These are phyloP conservation scores for Fraxinus floribunda DNA, from an alignment of 305 asterid species.

Conservation along the genomic window DNA sequence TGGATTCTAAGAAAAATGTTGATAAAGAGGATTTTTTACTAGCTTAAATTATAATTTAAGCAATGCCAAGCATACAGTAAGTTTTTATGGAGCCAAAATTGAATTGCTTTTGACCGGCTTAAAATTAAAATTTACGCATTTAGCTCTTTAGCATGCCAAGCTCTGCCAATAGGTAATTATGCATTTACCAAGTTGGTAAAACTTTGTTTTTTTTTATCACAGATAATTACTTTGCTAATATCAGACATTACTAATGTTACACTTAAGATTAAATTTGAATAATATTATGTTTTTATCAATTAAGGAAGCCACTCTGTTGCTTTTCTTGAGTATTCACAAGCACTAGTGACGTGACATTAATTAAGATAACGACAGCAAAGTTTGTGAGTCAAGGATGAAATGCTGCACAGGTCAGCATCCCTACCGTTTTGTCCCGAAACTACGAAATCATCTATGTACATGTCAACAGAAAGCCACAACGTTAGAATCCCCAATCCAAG, in stretches of 20 bases:
- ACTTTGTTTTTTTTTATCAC: not conserved
- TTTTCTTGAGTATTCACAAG: not conserved
- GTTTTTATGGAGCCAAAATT: not conserved
- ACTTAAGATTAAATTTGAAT: not conserved
- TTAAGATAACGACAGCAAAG: not conserved
- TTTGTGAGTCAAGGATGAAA: not conserved
- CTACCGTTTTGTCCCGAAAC: constrained; percentile 84
- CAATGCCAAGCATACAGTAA: not conserved
- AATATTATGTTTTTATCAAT: not conserved
- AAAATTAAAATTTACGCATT: not conserved
- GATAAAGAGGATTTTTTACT: not conserved
- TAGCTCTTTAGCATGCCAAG: not conserved
- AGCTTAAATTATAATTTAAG: not conserved
- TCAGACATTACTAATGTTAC: not conserved
- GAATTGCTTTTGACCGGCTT: not conserved
- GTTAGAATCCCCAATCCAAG: constrained; percentile 71
- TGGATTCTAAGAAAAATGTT: not conserved
- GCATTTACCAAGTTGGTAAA: not conserved
- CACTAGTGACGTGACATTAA: not conserved
- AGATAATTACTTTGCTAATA: not conserved
- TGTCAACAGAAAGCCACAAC: constrained; percentile 68
- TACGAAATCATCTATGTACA: constrained; percentile 57
- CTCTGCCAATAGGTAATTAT: not conserved
- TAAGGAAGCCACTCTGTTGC: not conserved
- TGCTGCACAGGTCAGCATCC: constrained; percentile 1